Evolutionary conservation across 108 stramenopile species (phyloP).

Genomic region (Fragilaria crotonensis): DNA sequence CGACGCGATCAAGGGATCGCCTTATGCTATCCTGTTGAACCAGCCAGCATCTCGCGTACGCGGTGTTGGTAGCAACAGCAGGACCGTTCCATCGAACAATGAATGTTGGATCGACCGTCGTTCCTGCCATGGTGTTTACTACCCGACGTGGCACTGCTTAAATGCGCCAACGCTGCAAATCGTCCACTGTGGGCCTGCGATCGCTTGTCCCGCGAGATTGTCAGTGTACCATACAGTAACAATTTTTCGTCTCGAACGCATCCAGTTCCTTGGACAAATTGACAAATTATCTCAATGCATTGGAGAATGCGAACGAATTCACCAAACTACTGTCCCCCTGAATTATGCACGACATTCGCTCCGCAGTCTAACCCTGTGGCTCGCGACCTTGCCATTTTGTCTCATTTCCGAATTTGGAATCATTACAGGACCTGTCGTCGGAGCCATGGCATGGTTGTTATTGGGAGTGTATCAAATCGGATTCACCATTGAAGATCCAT

Average conservation of each 20-base stretch:
- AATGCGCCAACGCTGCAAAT: slow-evolving; percentile 44
- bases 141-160: slow-evolving; percentile 18
- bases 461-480: slow-evolving; percentile 92
- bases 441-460: slow-evolving; percentile 74
- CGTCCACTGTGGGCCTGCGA: slow-evolving; percentile 64
- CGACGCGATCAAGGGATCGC: not conserved
- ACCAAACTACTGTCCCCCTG: slow-evolving; percentile 86
- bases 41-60: not conserved
- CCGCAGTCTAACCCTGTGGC: slow-evolving; percentile 76
- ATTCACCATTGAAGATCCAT: slow-evolving; percentile 84
- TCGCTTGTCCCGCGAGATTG: slow-evolving; percentile 44
- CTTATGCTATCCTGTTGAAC: slow-evolving; percentile 8
- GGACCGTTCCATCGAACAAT: slow-evolving; percentile 1
- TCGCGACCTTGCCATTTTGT: slow-evolving; percentile 77
- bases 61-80: slow-evolving; percentile 16
- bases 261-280: slow-evolving; percentile 39
- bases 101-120: slow-evolving; percentile 53
- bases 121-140: slow-evolving; percentile 50
- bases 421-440: slow-evolving; percentile 73
- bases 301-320: slow-evolving; percentile 84
- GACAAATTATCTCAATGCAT: slow-evolving; percentile 57
- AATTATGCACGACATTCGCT: slow-evolving; percentile 85
- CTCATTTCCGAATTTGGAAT: slow-evolving; percentile 64
- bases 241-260: slow-evolving; percentile 59
- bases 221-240: slow-evolving; percentile 25